Evolutionary conservation across 306 rosid species (phyloP).

Genomic region (Cicer pinnatifidum): DNA sequence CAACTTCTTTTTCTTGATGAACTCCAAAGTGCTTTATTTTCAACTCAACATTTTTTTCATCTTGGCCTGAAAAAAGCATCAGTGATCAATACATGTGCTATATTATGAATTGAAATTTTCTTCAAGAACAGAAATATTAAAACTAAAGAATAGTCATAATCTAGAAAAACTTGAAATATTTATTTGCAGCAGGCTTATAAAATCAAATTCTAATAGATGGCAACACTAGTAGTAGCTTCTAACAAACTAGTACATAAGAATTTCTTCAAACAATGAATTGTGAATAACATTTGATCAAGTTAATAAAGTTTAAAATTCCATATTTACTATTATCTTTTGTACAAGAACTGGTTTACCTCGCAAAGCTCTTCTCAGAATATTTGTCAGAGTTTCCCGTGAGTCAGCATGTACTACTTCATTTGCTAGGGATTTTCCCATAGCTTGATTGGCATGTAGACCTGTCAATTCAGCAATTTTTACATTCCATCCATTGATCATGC

Average conservation of each 20-base stretch:
- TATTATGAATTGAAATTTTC: constrained; percentile 3
- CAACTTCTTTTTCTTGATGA: constrained; percentile 46
- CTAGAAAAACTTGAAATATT: too few species aligned
- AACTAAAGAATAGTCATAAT: too few species aligned
- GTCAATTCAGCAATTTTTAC: constrained; percentile 69
- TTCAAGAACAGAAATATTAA: constrained; percentile 1
- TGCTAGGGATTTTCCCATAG: constrained; percentile 73
- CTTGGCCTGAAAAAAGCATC: constrained; percentile 59
- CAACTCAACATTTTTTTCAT: constrained; percentile 72
- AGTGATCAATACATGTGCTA: too few species aligned
- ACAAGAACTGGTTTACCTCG: constrained; percentile 58
- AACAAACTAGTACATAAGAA: constrained; percentile 21
- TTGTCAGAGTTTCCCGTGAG: constrained; percentile 53
- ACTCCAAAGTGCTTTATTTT: constrained; percentile 57
- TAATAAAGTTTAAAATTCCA: constrained; percentile 12
- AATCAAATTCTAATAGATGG: constrained; percentile 29
- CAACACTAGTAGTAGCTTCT: not conserved
- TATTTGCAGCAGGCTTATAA: too few species aligned
- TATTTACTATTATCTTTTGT: not conserved
- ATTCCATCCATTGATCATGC: constrained; percentile 87
- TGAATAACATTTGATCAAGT: constrained; percentile 30
- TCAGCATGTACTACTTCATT: constrained; percentile 66
- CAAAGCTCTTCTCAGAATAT: constrained; percentile 58
- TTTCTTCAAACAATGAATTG: constrained; percentile 1
- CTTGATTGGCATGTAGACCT: constrained; percentile 57